Evolutionary conservation across 805 yeast species (phyloP).

Genomic region (Zygotorulaspora danielsina): DNA sequence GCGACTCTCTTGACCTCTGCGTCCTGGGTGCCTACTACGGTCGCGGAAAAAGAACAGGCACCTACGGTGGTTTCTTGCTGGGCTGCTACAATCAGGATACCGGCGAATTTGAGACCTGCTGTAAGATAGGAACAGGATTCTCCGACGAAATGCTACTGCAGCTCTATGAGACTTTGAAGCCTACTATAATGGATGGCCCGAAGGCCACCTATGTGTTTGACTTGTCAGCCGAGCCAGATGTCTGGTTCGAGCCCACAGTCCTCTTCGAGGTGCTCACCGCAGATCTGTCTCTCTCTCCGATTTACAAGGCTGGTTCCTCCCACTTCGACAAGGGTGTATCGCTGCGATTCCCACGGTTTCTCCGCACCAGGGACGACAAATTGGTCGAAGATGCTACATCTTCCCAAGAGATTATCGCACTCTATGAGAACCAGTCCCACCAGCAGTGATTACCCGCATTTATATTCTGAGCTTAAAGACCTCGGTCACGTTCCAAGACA

Average conservation of each 20-base stretch:
- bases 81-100: conserved; percentile 88
- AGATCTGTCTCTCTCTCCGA: conserved; percentile 81
- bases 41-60: conserved; percentile 89
- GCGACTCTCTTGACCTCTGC: conserved; percentile 90
- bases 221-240: conserved; percentile 75
- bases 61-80: conserved; percentile 88
- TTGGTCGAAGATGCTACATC: conserved; percentile 81
- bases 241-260: conserved; percentile 86
- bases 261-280: conserved; percentile 90
- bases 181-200: conserved; percentile 61
- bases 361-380: conserved; percentile 82
- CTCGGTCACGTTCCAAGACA: no score
- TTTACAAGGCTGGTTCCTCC: conserved; percentile 77
- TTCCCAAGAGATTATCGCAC: conserved; percentile 76
- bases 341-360: conserved; percentile 80
- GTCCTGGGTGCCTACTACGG: conserved; percentile 94
- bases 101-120: conserved; percentile 90
- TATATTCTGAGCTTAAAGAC: no score
- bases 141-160: conserved; percentile 73
- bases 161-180: conserved; percentile 57
- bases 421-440: conserved; percentile 68
- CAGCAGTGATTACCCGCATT: not conserved
- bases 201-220: conserved; percentile 67
- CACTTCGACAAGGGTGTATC: conserved; percentile 80
- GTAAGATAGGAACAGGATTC: conserved; percentile 97